These are phyloP conservation scores for Termitomyces sp. DNA, from an alignment of 768 basidiomycete species.

Conservation along the genomic window DNA sequence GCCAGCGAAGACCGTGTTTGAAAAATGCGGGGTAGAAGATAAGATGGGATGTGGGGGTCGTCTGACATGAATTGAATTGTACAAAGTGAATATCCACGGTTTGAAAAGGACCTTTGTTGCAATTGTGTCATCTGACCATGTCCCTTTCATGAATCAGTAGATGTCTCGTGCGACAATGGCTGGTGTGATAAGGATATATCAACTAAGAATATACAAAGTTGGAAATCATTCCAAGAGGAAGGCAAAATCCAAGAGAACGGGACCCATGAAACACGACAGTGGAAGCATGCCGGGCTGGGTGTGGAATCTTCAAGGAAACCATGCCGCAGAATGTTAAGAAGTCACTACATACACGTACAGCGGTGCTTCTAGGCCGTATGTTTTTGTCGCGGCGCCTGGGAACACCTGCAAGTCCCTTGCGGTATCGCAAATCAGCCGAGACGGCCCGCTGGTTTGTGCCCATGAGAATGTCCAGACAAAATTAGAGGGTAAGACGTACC, in stretches of 20 bases:
- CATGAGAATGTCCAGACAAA: background rate
- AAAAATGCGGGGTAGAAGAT: background rate
- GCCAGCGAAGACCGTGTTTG: background rate
- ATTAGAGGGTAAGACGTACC: background rate
- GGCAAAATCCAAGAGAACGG: background rate
- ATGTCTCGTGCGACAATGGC: background rate
- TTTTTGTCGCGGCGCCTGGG: background rate
- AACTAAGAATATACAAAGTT: background rate
- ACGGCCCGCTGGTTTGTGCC: slow-evolving; percentile 2
- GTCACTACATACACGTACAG: background rate
- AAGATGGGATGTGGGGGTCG: background rate
- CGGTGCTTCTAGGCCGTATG: background rate
- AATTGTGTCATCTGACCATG: background rate
- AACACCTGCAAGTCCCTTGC: background rate
- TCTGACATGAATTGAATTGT: slow-evolving; percentile 3
- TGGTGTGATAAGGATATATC: background rate
- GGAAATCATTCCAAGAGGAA: background rate
- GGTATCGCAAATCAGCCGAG: slow-evolving; percentile 1
- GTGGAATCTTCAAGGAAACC: too few relatives aligned
- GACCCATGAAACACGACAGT: background rate
- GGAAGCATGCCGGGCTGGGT: too few relatives aligned
- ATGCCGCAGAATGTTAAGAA: background rate
- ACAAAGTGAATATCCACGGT: background rate
- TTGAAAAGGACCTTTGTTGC: background rate
- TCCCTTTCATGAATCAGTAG: background rate